Evolutionary conservation across 257 asterid species (phyloP).

Genomic region (Paraleonurus japonicus): DNA sequence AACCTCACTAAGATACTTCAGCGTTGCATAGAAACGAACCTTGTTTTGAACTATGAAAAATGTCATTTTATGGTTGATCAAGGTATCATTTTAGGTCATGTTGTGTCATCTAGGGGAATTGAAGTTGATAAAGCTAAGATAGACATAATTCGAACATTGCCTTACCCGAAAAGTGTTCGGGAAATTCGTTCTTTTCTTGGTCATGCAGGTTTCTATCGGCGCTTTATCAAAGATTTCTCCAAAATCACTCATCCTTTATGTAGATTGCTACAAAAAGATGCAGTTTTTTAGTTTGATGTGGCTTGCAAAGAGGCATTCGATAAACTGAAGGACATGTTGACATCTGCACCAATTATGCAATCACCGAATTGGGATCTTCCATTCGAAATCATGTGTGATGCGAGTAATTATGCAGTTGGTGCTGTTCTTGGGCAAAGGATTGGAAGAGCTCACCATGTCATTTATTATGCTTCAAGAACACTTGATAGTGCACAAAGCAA

Average conservation of each 20-base stretch:
- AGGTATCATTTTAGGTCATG: too few species aligned
- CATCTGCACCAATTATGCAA: not conserved
- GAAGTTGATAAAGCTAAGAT: too few species aligned
- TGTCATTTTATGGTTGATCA: too few species aligned
- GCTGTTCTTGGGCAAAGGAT: not conserved
- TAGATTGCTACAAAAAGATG: not conserved
- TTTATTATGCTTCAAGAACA: not conserved
- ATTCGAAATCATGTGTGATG: not conserved
- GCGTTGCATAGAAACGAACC: too few species aligned
- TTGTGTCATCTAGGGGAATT: too few species aligned
- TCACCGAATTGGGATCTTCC: too few species aligned
- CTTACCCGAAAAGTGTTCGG: not conserved
- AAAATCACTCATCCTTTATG: not conserved
- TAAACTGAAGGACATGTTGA: not conserved
- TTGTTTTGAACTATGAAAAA: too few species aligned
- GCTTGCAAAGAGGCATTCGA: not conserved
- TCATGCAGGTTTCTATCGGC: not conserved
- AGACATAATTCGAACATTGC: too few species aligned
- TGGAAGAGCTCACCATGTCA: not conserved
- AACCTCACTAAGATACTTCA: too few species aligned
- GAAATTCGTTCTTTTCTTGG: not conserved
- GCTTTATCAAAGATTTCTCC: not conserved
- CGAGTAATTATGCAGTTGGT: not conserved
- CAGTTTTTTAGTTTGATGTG: not conserved
- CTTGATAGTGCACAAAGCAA: not conserved